Conservation (phyloP, 768 basidiomycete genomes). For the Suillus decipiens region DNA sequence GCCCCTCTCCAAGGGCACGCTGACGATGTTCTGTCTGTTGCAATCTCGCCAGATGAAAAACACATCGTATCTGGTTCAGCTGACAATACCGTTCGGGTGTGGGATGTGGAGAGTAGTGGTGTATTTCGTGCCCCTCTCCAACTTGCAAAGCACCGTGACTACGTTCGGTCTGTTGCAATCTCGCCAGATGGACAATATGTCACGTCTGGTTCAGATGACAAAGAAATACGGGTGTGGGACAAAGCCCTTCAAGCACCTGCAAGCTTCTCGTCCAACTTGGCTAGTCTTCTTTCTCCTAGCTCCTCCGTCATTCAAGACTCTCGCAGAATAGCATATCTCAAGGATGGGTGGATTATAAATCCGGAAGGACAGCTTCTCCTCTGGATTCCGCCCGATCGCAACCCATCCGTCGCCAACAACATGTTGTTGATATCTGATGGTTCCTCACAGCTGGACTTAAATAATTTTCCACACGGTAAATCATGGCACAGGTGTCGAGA, state of each 20-base stretch:
- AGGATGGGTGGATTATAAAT: background rate
- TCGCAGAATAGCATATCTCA: background rate
- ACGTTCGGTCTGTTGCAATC: slow-evolving; percentile 6
- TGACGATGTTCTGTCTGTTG: background rate
- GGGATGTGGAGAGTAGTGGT: background rate
- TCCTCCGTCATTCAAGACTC: background rate
- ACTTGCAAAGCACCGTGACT: background rate
- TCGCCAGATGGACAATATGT: slow-evolving; percentile 14
- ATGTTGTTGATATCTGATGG: background rate
- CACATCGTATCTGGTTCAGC: background rate
- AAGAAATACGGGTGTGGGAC: slow-evolving; percentile 16
- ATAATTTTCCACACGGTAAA: background rate
- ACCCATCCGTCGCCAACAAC: background rate
- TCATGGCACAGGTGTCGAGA: background rate
- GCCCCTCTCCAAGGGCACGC: background rate
- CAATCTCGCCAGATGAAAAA: background rate
- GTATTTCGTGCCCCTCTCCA: background rate
- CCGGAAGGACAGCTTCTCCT: background rate
- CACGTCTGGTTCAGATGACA: slow-evolving; percentile 16
- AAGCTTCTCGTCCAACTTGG: background rate
- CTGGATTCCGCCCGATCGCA: background rate
- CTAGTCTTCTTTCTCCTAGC: background rate
- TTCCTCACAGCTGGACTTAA: slow-evolving; percentile 3
- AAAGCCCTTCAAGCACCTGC: background rate
- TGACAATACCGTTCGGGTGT: background rate